phyloP scores from a whole-genome alignment of 768 basidiomycete genomes.

The Megacollybia marginata region DNA sequence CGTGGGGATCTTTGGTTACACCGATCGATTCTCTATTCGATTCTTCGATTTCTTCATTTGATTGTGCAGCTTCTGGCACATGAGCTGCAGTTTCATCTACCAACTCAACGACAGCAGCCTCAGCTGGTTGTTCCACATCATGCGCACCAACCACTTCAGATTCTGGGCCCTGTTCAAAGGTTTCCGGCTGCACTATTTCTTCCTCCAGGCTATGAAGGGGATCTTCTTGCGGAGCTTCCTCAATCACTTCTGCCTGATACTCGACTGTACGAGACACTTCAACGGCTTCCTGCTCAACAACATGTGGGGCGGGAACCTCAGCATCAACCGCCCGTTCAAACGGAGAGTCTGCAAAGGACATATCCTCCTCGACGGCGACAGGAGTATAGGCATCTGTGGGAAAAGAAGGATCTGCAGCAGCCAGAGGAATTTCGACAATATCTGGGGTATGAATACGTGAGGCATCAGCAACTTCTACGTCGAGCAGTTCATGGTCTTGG shows the following conservation, averaged over 20 bases:
- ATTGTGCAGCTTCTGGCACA: slow-evolving; percentile 2
- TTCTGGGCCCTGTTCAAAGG: not conserved
- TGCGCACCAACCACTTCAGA: not conserved
- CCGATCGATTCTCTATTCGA: no score
- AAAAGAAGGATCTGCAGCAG: slow-evolving; percentile 6
- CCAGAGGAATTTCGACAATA: slow-evolving; percentile 2
- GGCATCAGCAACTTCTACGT: slow-evolving; percentile 34
- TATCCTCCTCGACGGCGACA: not conserved
- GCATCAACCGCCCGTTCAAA: no score
- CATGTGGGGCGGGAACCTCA: no score
- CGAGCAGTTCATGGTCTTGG: slow-evolving; percentile 20
- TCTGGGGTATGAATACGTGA: slow-evolving; percentile 22
- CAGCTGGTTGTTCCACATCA: not conserved
- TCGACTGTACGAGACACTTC: no score
- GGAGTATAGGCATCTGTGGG: not conserved
- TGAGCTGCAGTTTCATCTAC: slow-evolving; percentile 1
- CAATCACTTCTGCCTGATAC: no score
- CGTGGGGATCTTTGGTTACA: slow-evolving; percentile 36
- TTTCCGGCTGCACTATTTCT: not conserved
- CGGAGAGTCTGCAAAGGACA: not conserved
- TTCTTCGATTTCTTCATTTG: not conserved
- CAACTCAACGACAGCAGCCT: slow-evolving; percentile 5
- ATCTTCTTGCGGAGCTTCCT: no score
- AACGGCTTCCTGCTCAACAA: no score
- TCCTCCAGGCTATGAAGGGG: no score